phyloP scores from a whole-genome alignment of 768 basidiomycete species.

The Lactarius sp. region DNA sequence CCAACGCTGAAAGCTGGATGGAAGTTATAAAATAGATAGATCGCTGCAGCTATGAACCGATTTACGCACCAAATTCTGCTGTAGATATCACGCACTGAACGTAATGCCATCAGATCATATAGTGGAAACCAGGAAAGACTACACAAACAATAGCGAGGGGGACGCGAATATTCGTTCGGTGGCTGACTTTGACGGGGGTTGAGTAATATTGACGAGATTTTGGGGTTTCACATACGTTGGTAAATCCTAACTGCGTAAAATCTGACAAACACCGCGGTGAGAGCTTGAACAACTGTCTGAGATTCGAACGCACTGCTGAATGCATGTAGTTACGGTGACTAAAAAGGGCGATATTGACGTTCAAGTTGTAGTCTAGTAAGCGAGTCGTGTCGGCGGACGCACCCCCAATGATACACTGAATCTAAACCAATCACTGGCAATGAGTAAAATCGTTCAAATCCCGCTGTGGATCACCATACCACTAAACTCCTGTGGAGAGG shows the following conservation, averaged over 20 bases:
- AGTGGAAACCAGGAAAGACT: background rate
- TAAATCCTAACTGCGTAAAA: conserved; percentile 11
- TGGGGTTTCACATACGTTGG: conserved; percentile 4
- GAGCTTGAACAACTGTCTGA: background rate
- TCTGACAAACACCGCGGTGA: background rate
- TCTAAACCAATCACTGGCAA: background rate
- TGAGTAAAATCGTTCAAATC: background rate
- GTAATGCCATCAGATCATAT: background rate
- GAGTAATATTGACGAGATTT: background rate
- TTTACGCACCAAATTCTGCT: conserved; percentile 10
- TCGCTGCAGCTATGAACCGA: background rate
- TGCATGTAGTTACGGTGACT: conserved; percentile 7
- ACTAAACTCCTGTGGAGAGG: conserved; percentile 3
- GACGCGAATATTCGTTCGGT: conserved; percentile 5
- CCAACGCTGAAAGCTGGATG: background rate
- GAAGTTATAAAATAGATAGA: background rate
- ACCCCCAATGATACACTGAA: conserved; percentile 9
- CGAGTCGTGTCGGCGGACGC: background rate
- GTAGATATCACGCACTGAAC: conserved; percentile 3
- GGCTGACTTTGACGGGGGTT: conserved; percentile 4
- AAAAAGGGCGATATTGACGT: background rate
- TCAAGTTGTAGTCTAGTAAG: background rate
- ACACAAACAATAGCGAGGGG: conserved; percentile 11
- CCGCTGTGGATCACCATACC: background rate
- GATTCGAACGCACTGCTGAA: conserved; percentile 9